Evolutionary conservation across 805 yeast species (phyloP).

Genomic region (Ogataea pini): DNA sequence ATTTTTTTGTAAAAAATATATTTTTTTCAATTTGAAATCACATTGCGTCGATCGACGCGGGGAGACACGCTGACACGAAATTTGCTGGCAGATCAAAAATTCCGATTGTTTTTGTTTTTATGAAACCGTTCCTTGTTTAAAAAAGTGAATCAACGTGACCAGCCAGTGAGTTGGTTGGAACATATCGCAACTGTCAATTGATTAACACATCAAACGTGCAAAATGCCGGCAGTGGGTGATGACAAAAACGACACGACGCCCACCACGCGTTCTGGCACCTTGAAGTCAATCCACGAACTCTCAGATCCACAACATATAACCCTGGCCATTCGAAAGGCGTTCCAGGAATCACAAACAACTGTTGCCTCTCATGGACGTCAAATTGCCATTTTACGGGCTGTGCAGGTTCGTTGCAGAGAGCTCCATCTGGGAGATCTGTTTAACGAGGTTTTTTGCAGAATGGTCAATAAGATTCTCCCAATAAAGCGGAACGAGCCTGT

Average conservation of each 20-base stretch:
- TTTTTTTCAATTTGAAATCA: background rate
- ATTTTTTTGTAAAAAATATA: background rate
- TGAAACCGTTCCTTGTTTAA: background rate
- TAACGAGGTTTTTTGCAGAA: conserved; percentile 55
- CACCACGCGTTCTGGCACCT: background rate
- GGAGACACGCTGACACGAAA: conserved; percentile 6
- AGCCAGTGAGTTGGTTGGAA: no score
- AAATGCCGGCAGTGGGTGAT: background rate
- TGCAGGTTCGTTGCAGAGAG: conserved; percentile 56
- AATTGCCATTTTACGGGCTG: conserved; percentile 57
- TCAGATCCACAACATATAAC: conserved; percentile 38
- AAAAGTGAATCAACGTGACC: background rate
- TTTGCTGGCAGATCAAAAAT: background rate
- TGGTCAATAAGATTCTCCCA: conserved; percentile 65
- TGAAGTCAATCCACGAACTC: conserved; percentile 15
- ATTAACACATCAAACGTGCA: no score
- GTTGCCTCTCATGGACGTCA: conserved; percentile 78
- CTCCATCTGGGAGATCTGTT: conserved; percentile 60
- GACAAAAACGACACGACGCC: background rate
- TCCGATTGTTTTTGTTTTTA: background rate
- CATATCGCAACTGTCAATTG: no score
- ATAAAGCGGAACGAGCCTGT: conserved; percentile 66
- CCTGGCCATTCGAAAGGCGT: conserved; percentile 60
- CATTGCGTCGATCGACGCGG: background rate
- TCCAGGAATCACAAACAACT: conserved; percentile 76